Percentiles rank a stretch among this genome's conserved stretches.
These are phyloP conservation scores for Aspergillus pseudoterreus DNA, from an alignment of 2,329 filamentous ascomycete species.

Conservation along the genomic window DNA sequence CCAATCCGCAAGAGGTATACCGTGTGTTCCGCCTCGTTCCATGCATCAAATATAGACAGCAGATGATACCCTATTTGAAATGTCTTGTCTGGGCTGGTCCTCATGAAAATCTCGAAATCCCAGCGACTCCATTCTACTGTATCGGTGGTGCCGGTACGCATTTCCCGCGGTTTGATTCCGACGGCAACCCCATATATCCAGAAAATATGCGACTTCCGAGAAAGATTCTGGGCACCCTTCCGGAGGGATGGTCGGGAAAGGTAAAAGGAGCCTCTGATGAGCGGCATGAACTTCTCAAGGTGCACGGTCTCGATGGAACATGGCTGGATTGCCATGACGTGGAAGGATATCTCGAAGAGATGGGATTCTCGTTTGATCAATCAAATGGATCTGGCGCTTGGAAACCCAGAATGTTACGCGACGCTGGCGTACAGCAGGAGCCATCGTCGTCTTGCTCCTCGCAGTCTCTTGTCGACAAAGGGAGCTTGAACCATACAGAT, in stretches of 20 bases:
- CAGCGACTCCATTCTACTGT: slow-evolving; percentile 60
- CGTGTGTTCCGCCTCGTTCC: slow-evolving; percentile 66
- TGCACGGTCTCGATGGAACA: slow-evolving; percentile 15
- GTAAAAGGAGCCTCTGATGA: background rate
- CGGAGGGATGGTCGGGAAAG: background rate
- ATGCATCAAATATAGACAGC: slow-evolving; percentile 48
- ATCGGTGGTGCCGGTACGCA: slow-evolving; percentile 67
- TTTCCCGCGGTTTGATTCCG: slow-evolving; percentile 45
- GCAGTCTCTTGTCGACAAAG: no score
- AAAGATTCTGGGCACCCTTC: slow-evolving; percentile 12
- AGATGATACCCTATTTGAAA: slow-evolving; percentile 37
- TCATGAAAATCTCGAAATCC: slow-evolving; percentile 53
- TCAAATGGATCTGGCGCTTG: background rate
- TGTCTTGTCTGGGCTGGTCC: slow-evolving; percentile 35
- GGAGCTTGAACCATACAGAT: no score
- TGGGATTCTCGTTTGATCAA: slow-evolving; percentile 2
- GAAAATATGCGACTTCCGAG: slow-evolving; percentile 22
- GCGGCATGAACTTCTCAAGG: slow-evolving; percentile 6
- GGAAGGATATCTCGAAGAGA: slow-evolving; percentile 15
- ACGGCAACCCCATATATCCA: slow-evolving; percentile 32
- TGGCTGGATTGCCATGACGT: slow-evolving; percentile 23
- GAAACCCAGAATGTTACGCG: background rate
- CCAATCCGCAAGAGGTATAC: slow-evolving; percentile 48
- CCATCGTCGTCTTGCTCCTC: no score
- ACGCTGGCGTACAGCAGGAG: no score